Evolutionary conservation across 1,284 basidiomycete genomes (phyloP).

Genomic region (Microbotryum scabiosae): DNA sequence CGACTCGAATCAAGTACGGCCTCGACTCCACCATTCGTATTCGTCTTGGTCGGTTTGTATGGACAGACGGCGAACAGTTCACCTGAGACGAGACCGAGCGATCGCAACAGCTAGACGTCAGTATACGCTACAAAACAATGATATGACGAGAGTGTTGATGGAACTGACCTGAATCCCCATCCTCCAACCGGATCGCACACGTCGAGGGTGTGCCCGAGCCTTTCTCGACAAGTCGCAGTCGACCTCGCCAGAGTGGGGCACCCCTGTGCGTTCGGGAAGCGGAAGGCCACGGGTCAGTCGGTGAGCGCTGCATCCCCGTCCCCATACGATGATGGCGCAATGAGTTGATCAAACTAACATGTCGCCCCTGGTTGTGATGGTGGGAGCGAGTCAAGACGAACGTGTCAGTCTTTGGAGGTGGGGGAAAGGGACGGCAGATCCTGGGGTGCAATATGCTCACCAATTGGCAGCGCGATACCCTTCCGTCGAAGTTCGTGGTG

Average conservation of each 20-base stretch:
- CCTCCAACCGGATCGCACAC: constrained; percentile 64
- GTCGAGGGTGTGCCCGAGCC: constrained; percentile 39
- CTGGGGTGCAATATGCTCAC: constrained; percentile 4
- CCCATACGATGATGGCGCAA: too few relatives aligned
- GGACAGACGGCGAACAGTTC: constrained; percentile 78
- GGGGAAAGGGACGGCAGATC: neutral
- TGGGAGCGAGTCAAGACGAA: neutral
- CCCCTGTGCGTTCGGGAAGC: constrained; percentile 32
- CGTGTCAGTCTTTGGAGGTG: constrained; percentile 1
- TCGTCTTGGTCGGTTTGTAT: constrained; percentile 66
- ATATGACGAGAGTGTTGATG: constrained; percentile 8
- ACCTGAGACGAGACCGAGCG: constrained; percentile 24
- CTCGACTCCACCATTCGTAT: constrained; percentile 60
- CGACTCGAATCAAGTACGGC: constrained; percentile 91
- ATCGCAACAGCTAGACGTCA: neutral
- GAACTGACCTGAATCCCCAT: constrained; percentile 59
- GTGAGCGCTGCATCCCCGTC: too few relatives aligned
- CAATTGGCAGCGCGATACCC: constrained; percentile 77
- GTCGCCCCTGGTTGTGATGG: too few relatives aligned
- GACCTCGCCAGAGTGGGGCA: constrained; percentile 74
- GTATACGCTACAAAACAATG: neutral
- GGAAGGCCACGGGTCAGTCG: constrained; percentile 41
- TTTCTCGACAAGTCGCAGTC: constrained; percentile 73
- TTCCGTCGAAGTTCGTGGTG: constrained; percentile 69
- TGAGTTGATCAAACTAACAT: too few relatives aligned